phyloP scores from a whole-genome alignment of 345 rosid genomes.

The Geranium rotundifolium region DNA sequence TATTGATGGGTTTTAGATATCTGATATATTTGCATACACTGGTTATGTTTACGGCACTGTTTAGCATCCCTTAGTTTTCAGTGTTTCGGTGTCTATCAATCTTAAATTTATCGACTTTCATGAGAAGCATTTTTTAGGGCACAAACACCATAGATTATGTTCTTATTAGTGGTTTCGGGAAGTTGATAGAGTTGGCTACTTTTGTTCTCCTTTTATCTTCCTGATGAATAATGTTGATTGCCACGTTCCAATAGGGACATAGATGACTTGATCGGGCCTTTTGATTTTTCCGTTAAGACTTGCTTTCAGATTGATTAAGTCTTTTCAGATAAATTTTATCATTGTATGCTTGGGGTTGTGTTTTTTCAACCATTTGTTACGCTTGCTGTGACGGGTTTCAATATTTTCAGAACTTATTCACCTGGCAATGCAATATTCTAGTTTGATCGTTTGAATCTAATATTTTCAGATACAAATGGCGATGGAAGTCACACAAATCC shows the following conservation, averaged over 20 bases:
- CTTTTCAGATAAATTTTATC: too few species aligned
- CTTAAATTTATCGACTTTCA: neutral
- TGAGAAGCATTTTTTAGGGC: neutral
- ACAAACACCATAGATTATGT: neutral
- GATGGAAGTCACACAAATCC: slow-evolving; percentile 40
- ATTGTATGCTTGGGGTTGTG: too few species aligned
- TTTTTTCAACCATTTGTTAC: neutral
- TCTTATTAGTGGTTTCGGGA: neutral
- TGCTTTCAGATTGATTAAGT: too few species aligned
- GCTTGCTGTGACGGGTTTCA: neutral
- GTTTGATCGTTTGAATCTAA: neutral
- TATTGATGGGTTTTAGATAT: neutral
- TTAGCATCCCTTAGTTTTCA: neutral
- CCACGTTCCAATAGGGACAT: neutral
- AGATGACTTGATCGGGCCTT: neutral
- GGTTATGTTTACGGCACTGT: neutral
- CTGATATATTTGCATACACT: neutral
- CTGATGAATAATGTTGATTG: neutral
- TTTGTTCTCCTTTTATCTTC: neutral
- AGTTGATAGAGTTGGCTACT: neutral
- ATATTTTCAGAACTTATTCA: too few species aligned
- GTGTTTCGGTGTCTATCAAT: neutral
- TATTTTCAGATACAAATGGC: slow-evolving; percentile 7
- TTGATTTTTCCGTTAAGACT: too few species aligned
- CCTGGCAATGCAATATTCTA: neutral